Evolutionary conservation across 352 stramenopile species (phyloP), one percentile per base, ranked within the genome.

Genomic region (Phytophthora cryptogea): DNA sequence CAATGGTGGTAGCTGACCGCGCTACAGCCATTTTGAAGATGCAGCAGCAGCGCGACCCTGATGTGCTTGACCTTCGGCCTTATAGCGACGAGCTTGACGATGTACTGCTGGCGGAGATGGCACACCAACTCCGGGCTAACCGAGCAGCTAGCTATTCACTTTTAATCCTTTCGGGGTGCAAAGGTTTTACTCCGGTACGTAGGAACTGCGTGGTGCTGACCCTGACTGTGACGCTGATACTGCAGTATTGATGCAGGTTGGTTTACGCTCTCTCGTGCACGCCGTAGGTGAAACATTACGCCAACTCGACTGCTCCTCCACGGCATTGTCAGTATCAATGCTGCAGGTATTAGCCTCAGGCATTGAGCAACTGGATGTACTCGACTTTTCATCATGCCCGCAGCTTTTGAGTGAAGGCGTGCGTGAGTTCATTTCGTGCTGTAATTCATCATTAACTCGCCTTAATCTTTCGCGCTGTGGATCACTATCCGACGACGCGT

Each of bases 381-480:
- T 91, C 8, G 65, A 91, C 36, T 83, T 91, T 47, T 89, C 83
- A 26, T 76, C 41, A 23, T 93, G 80, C 5, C 67, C 67, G 13
- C 63, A 68, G 36, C 69, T 94, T 23, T 68, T 74, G 17, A 79
- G 70, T 42, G 81, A 91, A 40, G 63, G 68, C 17, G 53, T 92
- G 17, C 82, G 76, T 17, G 79, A 78, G 42, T 88, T 94, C 42
- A 80, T 92, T n/a, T 83, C 75, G 1, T 92, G 84, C 53, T 89
- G 82, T 55, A 89, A 69, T 40, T 50, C 55, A 5, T 76, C 70
- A 7, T 54, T 94, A 32, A 83, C 73, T 4, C 70, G 66, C 20
- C 55, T 90, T 16, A 86, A 88, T 59, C 67, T 90, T 0, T 88
- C 80, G 5, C 61, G 72, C 36, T 92, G 84, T 37, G 48, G 65